phyloP scores from a whole-genome alignment of 2,329 filamentous ascomycete species.

The Clarireedia monteithiana region DNA sequence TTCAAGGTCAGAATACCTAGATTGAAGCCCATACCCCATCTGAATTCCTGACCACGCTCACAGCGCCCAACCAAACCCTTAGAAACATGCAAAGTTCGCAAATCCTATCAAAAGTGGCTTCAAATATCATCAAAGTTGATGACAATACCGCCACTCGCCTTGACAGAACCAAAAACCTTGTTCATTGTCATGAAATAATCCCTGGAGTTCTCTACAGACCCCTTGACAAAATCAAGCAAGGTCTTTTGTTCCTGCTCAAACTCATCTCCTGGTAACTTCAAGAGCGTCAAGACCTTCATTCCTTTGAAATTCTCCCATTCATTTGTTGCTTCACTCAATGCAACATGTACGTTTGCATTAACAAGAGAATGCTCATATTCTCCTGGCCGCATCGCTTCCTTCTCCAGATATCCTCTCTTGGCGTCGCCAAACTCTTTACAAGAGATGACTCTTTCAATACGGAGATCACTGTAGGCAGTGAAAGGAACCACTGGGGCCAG shows the following conservation, averaged over 20 bases:
- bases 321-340: neutral
- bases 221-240: neutral
- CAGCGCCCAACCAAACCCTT: no score
- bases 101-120: no score
- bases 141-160: no score
- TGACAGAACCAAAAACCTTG: neutral
- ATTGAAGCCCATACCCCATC: no score
- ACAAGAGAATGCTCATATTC: no score
- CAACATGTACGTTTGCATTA: no score
- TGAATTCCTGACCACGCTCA: no score
- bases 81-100: no score
- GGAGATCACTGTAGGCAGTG: neutral
- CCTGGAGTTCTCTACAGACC: neutral
- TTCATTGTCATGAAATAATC: neutral
- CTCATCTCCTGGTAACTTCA: neutral
- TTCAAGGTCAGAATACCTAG: no score
- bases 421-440: neutral
- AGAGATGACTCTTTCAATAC: neutral
- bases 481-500: constrained; percentile 6
- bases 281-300: neutral
- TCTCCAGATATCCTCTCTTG: neutral
- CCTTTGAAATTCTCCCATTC: neutral
- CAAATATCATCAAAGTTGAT: no score
- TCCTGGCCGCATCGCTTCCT: no score
- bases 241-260: neutral